These are phyloP conservation scores for Trichocladium uniseriatum DNA, from an alignment of 495 filamentous ascomycete genomes.

Conservation along the genomic window DNA sequence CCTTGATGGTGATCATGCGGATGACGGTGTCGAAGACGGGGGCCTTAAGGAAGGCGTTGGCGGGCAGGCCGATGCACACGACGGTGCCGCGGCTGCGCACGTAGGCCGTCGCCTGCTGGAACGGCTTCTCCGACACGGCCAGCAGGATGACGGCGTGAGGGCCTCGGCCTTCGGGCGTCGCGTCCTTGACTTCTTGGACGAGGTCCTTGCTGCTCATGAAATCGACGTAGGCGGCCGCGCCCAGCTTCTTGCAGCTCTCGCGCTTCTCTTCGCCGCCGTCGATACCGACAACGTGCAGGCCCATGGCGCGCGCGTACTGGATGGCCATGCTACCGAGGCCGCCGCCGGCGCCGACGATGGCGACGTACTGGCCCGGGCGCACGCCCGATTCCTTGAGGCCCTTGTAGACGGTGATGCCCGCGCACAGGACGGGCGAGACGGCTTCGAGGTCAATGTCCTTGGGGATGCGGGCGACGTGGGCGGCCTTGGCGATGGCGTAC, in stretches of 20 bases:
- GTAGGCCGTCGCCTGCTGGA: slow-evolving; percentile 83
- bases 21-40: slow-evolving; percentile 81
- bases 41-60: slow-evolving; percentile 65
- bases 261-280: slow-evolving; percentile 73
- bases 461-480: slow-evolving; percentile 70
- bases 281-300: slow-evolving; percentile 65
- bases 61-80: slow-evolving; percentile 78
- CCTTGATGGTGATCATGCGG: slow-evolving; percentile 83
- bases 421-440: slow-evolving; percentile 73
- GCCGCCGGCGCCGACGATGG: slow-evolving; percentile 82
- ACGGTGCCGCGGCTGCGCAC: slow-evolving; percentile 70
- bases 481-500: slow-evolving; percentile 78
- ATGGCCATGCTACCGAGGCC: slow-evolving; percentile 74
- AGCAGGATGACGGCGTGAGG: slow-evolving; percentile 83
- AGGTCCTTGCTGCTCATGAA: slow-evolving; percentile 64
- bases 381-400: slow-evolving; percentile 75
- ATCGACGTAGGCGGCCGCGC: slow-evolving; percentile 67
- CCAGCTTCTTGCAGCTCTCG: slow-evolving; percentile 56
- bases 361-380: slow-evolving; percentile 66
- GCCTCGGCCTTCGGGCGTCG: slow-evolving; percentile 67
- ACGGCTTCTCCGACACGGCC: slow-evolving; percentile 79
- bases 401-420: slow-evolving; percentile 90
- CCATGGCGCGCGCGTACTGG: slow-evolving; percentile 88
- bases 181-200: slow-evolving; percentile 71
- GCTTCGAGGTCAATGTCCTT: slow-evolving; percentile 67